Conservation (phyloP, 1,139 yeast species). For the Kodamaea ohmeri region DNA sequence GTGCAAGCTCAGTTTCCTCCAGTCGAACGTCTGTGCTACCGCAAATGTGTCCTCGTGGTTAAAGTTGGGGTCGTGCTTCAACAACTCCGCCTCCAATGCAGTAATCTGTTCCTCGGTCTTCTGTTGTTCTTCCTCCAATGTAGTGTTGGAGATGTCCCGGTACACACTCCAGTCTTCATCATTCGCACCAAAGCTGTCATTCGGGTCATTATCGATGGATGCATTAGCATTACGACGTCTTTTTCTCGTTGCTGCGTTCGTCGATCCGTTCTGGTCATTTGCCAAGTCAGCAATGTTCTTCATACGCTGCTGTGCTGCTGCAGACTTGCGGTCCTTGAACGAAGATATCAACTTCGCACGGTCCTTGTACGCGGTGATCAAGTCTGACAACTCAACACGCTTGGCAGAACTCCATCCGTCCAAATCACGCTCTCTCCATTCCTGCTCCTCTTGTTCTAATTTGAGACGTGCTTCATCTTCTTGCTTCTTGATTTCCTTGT, state of each 20-base stretch:
- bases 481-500: conserved; percentile 66
- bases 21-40: conserved; percentile 74
- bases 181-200: conserved; percentile 92
- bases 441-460: conserved; percentile 58
- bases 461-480: conserved; percentile 56
- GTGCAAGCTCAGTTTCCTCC: conserved; percentile 79
- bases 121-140: conserved; percentile 71
- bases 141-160: conserved; percentile 73
- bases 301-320: conserved; percentile 92
- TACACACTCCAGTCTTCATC: conserved; percentile 96
- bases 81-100: conserved; percentile 67
- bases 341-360: conserved; percentile 71
- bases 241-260: conserved; percentile 37
- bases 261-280: conserved; percentile 56
- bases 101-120: conserved; percentile 62
- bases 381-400: conserved; percentile 55
- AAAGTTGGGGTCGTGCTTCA: conserved; percentile 81
- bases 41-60: conserved; percentile 77
- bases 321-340: conserved; percentile 82
- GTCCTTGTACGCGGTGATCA: conserved; percentile 62
- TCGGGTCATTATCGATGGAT: conserved; percentile 85
- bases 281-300: conserved; percentile 87
- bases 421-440: conserved; percentile 75
- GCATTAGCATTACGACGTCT: conserved; percentile 56
- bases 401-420: conserved; percentile 78